Base-by-base conservation (phyloP, 2,329 filamentous ascomycete species). In the Rhynchosporium agropyri region DNA sequence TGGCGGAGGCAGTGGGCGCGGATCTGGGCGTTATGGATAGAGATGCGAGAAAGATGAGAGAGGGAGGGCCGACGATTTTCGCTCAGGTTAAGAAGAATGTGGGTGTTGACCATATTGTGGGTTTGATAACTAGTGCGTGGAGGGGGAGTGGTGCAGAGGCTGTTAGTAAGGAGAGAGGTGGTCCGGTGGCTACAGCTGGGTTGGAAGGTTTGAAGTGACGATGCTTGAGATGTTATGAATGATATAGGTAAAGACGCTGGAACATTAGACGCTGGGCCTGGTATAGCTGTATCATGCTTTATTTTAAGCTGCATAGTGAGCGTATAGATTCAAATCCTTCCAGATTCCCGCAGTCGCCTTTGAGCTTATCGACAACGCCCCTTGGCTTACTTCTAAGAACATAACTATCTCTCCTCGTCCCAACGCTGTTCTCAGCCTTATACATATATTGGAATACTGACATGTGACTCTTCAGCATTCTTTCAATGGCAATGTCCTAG, bases 11-110 rank as follows among this genome's bases (percentile, higher is more conserved):
- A 5, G 88, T 99, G 29, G 95, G 95, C 13, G 95, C 95, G 0
- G 95, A 98, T 76, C 75, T 99, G 69, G 83, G 79, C 26, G 91
- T 99, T 49, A 99, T 99, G 95, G 95, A 98, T 79, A 80, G 92
- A 62, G 95, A 98, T 78, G 90, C 93, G 13, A 83, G 91, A 71
- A 94, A 93, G 83, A 99, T 99, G 86, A 84, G 95, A 58, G 94
- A 98, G 77, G 94, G 92, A 2, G 95, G 95, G 0, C 95, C 95
- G 4, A 97, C 94, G 0, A 90, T 99, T 3, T 97, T 98, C 75
- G 94, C 93, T 0, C 92, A 96, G 79, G 93, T 99, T n/a, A 99
- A 98, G 85, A 89, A 92, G 77, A 87, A 88, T 1, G 89, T 92
- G 65, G 92, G 87, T 1, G 86, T 98, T 7, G 85, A 92, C 65